phyloP scores from a whole-genome alignment of 106 monocot genomes.

The Allium sativum region DNA sequence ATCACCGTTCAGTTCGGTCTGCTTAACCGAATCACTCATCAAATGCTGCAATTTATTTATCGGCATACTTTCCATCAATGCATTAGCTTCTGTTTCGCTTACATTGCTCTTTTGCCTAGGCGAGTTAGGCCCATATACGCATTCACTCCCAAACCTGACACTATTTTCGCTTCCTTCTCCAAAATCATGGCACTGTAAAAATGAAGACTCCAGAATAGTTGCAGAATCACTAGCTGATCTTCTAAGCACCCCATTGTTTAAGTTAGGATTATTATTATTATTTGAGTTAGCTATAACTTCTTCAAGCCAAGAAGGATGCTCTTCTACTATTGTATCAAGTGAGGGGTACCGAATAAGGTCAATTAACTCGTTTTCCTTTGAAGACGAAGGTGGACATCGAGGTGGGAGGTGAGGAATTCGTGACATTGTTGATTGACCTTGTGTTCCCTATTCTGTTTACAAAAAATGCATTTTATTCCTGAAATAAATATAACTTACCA shows the following conservation, averaged over 20 bases:
- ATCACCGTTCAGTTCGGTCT: conserved; percentile 10
- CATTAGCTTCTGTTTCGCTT: conserved; percentile 47
- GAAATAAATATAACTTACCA: neutral
- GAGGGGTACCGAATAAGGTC: conserved; percentile 29
- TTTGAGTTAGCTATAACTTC: conserved; percentile 41
- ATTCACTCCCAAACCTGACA: conserved; percentile 30
- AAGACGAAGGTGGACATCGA: conserved; percentile 23
- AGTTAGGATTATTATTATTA: neutral
- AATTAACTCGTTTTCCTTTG: conserved; percentile 13
- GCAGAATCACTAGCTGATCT: conserved; percentile 72
- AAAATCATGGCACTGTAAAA: conserved; percentile 14
- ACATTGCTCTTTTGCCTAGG: conserved; percentile 62
- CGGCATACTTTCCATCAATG: conserved; percentile 60
- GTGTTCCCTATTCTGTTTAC: neutral
- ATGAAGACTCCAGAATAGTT: conserved; percentile 27
- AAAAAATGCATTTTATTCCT: conserved; percentile 7
- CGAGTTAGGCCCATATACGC: conserved; percentile 89
- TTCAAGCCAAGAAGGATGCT: conserved; percentile 55
- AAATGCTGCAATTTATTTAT: conserved; percentile 40
- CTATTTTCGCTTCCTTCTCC: conserved; percentile 14
- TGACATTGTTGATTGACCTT: conserved; percentile 37
- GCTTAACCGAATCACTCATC: conserved; percentile 12
- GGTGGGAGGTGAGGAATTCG: conserved; percentile 62
- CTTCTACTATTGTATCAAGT: conserved; percentile 36
- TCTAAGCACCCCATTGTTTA: conserved; percentile 24